These are phyloP conservation scores for Arthrobotrys conoides DNA, from an alignment of 2,329 filamentous ascomycete genomes.

Conservation along the genomic window DNA sequence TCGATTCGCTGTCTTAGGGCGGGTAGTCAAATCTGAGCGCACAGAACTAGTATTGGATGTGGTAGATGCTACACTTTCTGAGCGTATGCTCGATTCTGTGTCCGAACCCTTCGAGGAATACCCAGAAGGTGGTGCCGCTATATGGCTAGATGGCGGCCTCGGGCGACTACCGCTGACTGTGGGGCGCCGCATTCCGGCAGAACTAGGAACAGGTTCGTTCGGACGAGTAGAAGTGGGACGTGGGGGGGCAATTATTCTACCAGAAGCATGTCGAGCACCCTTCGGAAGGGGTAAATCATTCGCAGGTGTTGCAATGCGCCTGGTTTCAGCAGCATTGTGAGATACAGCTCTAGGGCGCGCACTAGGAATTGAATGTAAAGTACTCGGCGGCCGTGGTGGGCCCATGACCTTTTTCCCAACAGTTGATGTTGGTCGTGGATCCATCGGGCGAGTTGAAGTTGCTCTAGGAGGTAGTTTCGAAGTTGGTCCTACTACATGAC, in stretches of 20 bases:
- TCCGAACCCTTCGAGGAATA: conserved; percentile 44
- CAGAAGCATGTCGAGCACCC: conserved; percentile 27
- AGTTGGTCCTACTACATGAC: conserved; percentile 38
- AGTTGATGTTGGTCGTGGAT: conserved; percentile 52
- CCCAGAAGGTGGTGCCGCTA: conserved; percentile 23
- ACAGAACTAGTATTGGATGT: conserved; percentile 54
- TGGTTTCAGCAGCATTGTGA: conserved; percentile 45
- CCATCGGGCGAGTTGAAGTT: conserved; percentile 42
- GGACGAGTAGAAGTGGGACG: conserved; percentile 47
- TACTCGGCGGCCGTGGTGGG: conserved; percentile 43
- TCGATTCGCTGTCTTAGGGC: conserved; percentile 32
- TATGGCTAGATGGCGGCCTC: conserved; percentile 45
- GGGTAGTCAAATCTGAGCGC: conserved; percentile 47
- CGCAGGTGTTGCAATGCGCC: conserved; percentile 43
- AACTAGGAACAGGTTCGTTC: conserved; percentile 34
- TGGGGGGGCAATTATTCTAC: conserved; percentile 46
- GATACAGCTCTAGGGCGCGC: conserved; percentile 54
- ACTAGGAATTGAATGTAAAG: conserved; percentile 41
- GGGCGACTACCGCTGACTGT: conserved; percentile 17
- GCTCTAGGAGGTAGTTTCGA: conserved; percentile 27
- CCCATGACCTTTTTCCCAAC: conserved; percentile 51
- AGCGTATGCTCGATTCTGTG: conserved; percentile 54
- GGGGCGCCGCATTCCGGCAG: conserved; percentile 34
- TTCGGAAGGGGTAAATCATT: conserved; percentile 46
- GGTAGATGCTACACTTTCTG: conserved; percentile 56